These are phyloP conservation scores for Paramecium pentaurelia DNA, from an alignment of 73 alveolate genomes.

Conservation along the genomic window DNA sequence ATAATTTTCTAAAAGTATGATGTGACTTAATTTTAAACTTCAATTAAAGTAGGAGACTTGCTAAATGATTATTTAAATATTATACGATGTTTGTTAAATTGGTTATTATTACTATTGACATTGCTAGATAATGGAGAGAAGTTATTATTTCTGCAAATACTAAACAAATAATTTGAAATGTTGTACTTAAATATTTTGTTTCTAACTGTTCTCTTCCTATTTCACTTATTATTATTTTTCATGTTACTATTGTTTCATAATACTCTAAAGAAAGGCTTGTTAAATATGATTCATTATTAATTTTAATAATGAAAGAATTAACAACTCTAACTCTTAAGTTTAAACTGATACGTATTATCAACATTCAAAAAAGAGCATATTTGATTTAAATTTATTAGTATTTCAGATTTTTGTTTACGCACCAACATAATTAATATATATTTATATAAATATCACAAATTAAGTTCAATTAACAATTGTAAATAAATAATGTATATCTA, in stretches of 20 bases:
- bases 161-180: neutral
- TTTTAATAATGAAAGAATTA: conserved; percentile 1
- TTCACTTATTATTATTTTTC: neutral
- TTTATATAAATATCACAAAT: neutral
- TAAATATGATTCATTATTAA: conserved; percentile 25
- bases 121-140: neutral
- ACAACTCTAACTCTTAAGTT: neutral
- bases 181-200: neutral
- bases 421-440: neutral
- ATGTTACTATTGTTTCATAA: neutral
- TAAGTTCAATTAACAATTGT: neutral
- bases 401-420: neutral
- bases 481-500: neutral
- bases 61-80: neutral
- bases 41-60: neutral
- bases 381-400: neutral
- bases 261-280: neutral
- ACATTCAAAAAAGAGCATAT: neutral
- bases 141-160: conserved; percentile 18
- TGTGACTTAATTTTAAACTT: conserved; percentile 10
- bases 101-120: conserved; percentile 1
- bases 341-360: neutral
- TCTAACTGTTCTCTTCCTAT: neutral
- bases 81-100: neutral
- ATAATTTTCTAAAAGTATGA: conserved; percentile 16